Conservation (phyloP, 108 stramenopile genomes). For the Fragilariopsis cylindrus region DNA sequence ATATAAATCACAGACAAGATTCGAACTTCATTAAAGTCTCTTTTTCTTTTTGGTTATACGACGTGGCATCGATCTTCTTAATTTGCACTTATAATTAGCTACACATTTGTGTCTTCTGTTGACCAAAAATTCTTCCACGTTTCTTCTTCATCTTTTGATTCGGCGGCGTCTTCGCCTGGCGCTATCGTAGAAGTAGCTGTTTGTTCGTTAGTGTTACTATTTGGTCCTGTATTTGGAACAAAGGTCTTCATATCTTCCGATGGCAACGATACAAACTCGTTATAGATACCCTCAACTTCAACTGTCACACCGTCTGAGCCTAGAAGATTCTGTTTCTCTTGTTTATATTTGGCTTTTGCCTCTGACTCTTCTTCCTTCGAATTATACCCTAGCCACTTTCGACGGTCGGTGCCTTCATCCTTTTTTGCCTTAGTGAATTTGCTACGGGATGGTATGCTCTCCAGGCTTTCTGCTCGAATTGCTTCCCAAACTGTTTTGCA, state of each 20-base stretch:
- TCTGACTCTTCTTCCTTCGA: constrained; percentile 59
- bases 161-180: background rate
- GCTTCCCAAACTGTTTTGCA: constrained; percentile 76
- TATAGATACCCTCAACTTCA: constrained; percentile 28
- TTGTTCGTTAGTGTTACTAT: background rate
- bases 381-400: constrained; percentile 71
- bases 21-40: too few species aligned
- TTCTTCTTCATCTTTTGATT: background rate
- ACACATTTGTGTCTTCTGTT: background rate
- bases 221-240: constrained; percentile 14
- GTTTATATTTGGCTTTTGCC: constrained; percentile 39
- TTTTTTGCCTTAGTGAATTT: constrained; percentile 1
- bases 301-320: constrained; percentile 16
- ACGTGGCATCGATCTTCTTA: background rate
- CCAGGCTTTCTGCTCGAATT: constrained; percentile 81
- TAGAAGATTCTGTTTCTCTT: constrained; percentile 24
- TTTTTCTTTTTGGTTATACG: background rate
- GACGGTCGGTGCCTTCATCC: constrained; percentile 46
- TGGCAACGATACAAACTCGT: constrained; percentile 22
- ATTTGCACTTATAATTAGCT: background rate
- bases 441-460: constrained; percentile 23
- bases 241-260: constrained; percentile 5
- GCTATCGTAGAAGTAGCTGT: too few species aligned
- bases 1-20: too few species aligned
- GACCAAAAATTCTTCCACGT: constrained; percentile 10